A percentile compares a stretch with the other conserved stretches of the same genome.
phyloP scores from a whole-genome alignment of 2,329 filamentous ascomycete species.

The Cladosporium austrohemisphaericum region DNA sequence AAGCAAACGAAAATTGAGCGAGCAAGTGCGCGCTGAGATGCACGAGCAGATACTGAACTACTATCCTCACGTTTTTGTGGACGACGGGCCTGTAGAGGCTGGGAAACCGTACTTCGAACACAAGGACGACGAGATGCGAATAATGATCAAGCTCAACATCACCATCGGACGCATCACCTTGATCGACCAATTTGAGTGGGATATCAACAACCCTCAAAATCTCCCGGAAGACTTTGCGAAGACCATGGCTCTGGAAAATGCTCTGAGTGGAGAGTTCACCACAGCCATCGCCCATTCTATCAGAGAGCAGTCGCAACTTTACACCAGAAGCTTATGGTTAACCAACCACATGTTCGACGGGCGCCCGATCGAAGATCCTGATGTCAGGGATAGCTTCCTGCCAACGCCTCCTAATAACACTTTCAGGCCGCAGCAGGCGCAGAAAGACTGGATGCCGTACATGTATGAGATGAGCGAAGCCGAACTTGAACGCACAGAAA shows the following conservation, averaged over 20 bases:
- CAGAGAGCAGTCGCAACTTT: slow-evolving; percentile 90
- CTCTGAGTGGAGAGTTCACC: slow-evolving; percentile 89
- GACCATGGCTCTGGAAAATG: slow-evolving; percentile 84
- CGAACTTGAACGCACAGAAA: slow-evolving; percentile 84
- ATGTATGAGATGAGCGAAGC: slow-evolving; percentile 90
- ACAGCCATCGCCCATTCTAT: slow-evolving; percentile 98
- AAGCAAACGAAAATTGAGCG: slow-evolving; percentile 41
- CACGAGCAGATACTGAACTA: slow-evolving; percentile 89
- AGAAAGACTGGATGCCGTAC: slow-evolving; percentile 91
- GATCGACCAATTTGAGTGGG: slow-evolving; percentile 98
- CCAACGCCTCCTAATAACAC: slow-evolving; percentile 76
- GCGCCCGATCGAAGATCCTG: slow-evolving; percentile 84
- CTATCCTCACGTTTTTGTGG: slow-evolving; percentile 84
- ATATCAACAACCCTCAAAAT: slow-evolving; percentile 92
- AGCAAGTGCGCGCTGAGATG: slow-evolving; percentile 70
- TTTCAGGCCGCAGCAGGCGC: slow-evolving; percentile 85
- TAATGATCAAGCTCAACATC: slow-evolving; percentile 93
- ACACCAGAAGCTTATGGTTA: slow-evolving; percentile 88
- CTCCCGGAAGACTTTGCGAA: slow-evolving; percentile 91
- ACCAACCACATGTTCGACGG: slow-evolving; percentile 94
- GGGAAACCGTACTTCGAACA: slow-evolving; percentile 88
- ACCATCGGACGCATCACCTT: slow-evolving; percentile 93
- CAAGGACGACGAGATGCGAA: slow-evolving; percentile 98
- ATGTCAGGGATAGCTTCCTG: slow-evolving; percentile 80
- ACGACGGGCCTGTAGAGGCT: slow-evolving; percentile 86